Evolutionary conservation across 1,284 basidiomycete genomes (phyloP).

Genomic region (Marasmius fiardii): DNA sequence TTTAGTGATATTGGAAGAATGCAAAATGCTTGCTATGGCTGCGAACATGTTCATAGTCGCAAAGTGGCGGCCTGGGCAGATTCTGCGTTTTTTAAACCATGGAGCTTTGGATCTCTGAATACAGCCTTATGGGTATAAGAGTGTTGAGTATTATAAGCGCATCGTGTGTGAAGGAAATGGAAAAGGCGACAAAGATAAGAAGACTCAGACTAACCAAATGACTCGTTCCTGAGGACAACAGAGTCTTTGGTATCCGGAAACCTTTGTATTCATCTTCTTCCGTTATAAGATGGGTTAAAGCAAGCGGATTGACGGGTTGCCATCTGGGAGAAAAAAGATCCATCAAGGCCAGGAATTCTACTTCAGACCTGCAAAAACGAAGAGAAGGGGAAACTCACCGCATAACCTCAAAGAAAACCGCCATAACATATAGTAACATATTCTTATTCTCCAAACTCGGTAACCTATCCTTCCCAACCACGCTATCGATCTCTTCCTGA

Average conservation of each 20-base stretch:
- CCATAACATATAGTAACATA: conserved; percentile 31
- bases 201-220: conserved; percentile 23
- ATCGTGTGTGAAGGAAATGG: neutral
- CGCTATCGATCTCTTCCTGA: neutral
- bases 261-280: conserved; percentile 24
- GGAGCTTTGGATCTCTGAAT: conserved; percentile 1
- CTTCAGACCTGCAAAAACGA: neutral
- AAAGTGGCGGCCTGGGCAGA: conserved; percentile 8
- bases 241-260: conserved; percentile 23
- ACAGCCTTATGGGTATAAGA: conserved; percentile 3
- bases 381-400: conserved; percentile 21
- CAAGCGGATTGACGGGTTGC: neutral
- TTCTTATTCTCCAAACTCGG: neutral
- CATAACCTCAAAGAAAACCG: conserved; percentile 38
- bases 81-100: neutral
- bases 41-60: neutral
- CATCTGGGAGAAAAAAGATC: neutral
- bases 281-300: conserved; percentile 18
- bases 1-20: neutral
- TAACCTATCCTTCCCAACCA: neutral
- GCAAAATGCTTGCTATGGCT: conserved; percentile 1
- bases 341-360: no score
- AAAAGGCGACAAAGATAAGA: no score
- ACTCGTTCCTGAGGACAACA: conserved; percentile 22
- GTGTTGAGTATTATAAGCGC: neutral